These are phyloP conservation scores for Gorgonomyces haynaldii DNA, from an alignment of 192 early-diverging fungal species.

Conservation along the genomic window DNA sequence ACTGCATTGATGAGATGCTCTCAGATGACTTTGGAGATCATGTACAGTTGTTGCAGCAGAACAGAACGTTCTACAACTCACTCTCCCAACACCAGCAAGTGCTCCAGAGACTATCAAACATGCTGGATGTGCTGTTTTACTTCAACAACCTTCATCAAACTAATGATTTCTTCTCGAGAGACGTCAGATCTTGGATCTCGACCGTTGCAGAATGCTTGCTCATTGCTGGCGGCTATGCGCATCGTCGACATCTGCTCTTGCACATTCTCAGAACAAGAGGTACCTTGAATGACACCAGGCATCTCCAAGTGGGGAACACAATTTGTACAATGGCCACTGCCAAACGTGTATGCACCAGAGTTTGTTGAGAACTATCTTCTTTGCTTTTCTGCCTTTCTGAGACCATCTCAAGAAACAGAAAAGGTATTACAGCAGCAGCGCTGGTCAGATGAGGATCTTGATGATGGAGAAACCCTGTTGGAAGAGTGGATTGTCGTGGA, in stretches of 20 bases:
- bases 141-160: too few species aligned
- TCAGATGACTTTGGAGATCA: too few species aligned
- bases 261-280: conserved; percentile 21
- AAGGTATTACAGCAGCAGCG: conserved; percentile 15
- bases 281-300: too few species aligned
- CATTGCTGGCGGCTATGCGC: not conserved
- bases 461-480: conserved; percentile 10
- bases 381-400: conserved; percentile 19
- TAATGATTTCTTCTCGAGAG: not conserved
- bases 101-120: too few species aligned
- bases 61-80: too few species aligned
- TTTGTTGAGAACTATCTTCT: conserved; percentile 21
- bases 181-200: not conserved
- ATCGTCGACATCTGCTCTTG: conserved; percentile 15
- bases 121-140: too few species aligned
- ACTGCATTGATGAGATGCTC: too few species aligned
- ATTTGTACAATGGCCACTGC: conserved; percentile 24
- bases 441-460: conserved; percentile 2
- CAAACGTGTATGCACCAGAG: conserved; percentile 7
- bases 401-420: conserved; percentile 24
- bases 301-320: conserved; percentile 19
- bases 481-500: conserved; percentile 32
- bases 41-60: too few species aligned
- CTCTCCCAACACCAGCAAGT: too few species aligned
- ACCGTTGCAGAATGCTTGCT: not conserved